Percentiles rank a stretch among this genome's conserved stretches.
Evolutionary conservation across 139 green algal species (phyloP).

Genomic region (Mychonastes homosphaera): DNA sequence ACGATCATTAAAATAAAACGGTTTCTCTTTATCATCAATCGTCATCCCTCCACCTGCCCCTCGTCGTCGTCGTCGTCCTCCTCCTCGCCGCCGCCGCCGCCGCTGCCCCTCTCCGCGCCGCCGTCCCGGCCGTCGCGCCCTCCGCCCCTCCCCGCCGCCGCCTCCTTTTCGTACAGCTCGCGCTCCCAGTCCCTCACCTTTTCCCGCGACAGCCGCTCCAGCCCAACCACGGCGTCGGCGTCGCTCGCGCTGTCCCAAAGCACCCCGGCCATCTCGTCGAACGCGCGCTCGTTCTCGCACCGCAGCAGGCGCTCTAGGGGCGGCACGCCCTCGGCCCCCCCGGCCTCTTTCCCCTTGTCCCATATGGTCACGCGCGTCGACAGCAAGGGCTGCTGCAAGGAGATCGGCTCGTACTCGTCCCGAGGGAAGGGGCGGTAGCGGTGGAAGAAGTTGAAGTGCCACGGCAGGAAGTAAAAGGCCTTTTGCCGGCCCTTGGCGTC

Average conservation of each 20-base stretch:
- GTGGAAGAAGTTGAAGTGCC: conserved; percentile 68
- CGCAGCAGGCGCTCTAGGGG: conserved; percentile 64
- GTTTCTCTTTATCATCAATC: no score
- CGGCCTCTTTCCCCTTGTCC: conserved; percentile 33
- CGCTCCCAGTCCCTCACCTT: conserved; percentile 46
- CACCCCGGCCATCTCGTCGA: conserved; percentile 43
- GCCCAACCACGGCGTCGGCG: conserved; percentile 24
- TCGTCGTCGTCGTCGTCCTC: conserved; percentile 3
- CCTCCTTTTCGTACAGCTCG: conserved; percentile 14
- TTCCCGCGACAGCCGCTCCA: conserved; percentile 31
- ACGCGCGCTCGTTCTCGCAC: conserved; percentile 44
- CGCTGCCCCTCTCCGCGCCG: not conserved
- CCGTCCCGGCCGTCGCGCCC: not conserved
- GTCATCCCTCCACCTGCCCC: conserved; percentile 16
- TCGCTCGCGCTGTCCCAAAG: conserved; percentile 59
- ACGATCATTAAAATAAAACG: no score
- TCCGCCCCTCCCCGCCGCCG: conserved; percentile 3
- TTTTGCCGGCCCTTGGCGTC: conserved; percentile 51
- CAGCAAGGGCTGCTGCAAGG: conserved; percentile 50
- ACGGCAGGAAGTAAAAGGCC: conserved; percentile 77
- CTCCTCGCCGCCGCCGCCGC: conserved; percentile 8
- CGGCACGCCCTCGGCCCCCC: conserved; percentile 40
- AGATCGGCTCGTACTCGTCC: conserved; percentile 28
- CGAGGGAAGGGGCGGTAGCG: conserved; percentile 53
- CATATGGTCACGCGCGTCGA: conserved; percentile 36